A percentile compares a stretch with the other conserved stretches of the same genome.
These are phyloP conservation scores for Suillus luteus DNA, from an alignment of 768 basidiomycete species.

Conservation along the genomic window DNA sequence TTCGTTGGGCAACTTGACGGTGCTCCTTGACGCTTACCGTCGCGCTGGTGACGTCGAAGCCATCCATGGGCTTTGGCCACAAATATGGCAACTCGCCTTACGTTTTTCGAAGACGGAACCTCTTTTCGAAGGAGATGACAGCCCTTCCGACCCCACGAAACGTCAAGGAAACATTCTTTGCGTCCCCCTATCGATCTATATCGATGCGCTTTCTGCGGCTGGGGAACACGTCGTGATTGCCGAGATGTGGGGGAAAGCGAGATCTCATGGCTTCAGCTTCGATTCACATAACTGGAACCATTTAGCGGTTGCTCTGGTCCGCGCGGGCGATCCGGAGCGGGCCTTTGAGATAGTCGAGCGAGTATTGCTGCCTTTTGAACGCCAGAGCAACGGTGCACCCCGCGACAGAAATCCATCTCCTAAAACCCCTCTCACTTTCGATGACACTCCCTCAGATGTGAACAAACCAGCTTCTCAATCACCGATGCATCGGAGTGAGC, in stretches of 20 bases:
- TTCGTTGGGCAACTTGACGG: slow-evolving; percentile 59
- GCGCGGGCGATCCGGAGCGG: slow-evolving; percentile 78
- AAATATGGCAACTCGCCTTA: slow-evolving; percentile 61
- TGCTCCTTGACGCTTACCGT: slow-evolving; percentile 75
- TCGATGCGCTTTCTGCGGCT: slow-evolving; percentile 69
- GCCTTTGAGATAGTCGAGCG: slow-evolving; percentile 83
- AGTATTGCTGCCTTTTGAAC: slow-evolving; percentile 66
- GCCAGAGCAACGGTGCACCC: slow-evolving; percentile 27
- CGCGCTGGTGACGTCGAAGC: slow-evolving; percentile 53
- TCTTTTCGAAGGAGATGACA: slow-evolving; percentile 32
- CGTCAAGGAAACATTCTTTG: slow-evolving; percentile 62
- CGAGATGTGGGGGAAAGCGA: slow-evolving; percentile 65
- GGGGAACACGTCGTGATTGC: slow-evolving; percentile 65
- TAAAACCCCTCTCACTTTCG: slow-evolving; percentile 43
- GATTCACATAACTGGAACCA: slow-evolving; percentile 94
- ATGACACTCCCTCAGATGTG: slow-evolving; percentile 27
- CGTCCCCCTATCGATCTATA: slow-evolving; percentile 77
- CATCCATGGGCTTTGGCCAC: slow-evolving; percentile 66
- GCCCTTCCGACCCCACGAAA: slow-evolving; percentile 17
- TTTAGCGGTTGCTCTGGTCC: slow-evolving; percentile 70
- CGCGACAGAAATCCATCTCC: slow-evolving; percentile 34
- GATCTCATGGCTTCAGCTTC: slow-evolving; percentile 67
- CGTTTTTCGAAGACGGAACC: slow-evolving; percentile 38
- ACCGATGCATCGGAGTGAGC: slow-evolving; percentile 30
- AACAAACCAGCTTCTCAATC: slow-evolving; percentile 30